Evolutionary conservation across 2,329 filamentous ascomycete genomes (phyloP), one percentile per base, ranked within the genome.

Genomic region (Xylaria sp.): DNA sequence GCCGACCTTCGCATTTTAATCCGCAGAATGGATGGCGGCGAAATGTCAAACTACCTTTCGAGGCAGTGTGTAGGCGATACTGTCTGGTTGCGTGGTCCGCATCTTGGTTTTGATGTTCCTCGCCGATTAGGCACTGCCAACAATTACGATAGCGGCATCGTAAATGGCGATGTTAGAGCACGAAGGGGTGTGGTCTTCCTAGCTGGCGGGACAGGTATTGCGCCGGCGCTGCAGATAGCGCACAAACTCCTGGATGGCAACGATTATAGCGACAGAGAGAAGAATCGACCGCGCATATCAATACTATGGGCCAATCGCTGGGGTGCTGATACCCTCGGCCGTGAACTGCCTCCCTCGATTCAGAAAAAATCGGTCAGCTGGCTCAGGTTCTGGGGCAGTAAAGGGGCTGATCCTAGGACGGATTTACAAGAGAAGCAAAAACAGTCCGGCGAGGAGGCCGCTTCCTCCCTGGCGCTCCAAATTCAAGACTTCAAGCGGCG

Each of bases 161-260:
- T 38, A 20, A 56, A 2, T 4, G 75, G 75, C 22, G 78, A 85
- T 63, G 83, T 87, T 29, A 78, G 49, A 39, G 25, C 31, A 4
- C 74, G 74, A n/a, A 75, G 81, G 56, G 82, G 86, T 66, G 84
- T 97, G 2, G 82, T 97, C 1, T 97, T 98, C 75, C 81, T 98
- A 25, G 96, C 94, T 1, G 96, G 94, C 1, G 96, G 96, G 0
- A 99, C 96, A 0, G 95, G 96, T 0, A 92, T 99, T 73, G 94
- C 93, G 17, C 93, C 95, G 0, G 96, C 94, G 7, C 80, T 98
- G 78, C 95, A 98, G 79, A 87, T 91, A 45, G 92, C 90, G 1
- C 81, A 89, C 67, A 87, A 87, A 0, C 79, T 95, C 11, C 80
- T 89, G 3, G 79, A 84, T 66, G 78, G 83, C 67, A 71, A 77